A percentile compares a stretch with the other conserved stretches of the same genome.
These are phyloP conservation scores for Earliella scabrosa DNA, from an alignment of 1,284 basidiomycete genomes.

Conservation along the genomic window DNA sequence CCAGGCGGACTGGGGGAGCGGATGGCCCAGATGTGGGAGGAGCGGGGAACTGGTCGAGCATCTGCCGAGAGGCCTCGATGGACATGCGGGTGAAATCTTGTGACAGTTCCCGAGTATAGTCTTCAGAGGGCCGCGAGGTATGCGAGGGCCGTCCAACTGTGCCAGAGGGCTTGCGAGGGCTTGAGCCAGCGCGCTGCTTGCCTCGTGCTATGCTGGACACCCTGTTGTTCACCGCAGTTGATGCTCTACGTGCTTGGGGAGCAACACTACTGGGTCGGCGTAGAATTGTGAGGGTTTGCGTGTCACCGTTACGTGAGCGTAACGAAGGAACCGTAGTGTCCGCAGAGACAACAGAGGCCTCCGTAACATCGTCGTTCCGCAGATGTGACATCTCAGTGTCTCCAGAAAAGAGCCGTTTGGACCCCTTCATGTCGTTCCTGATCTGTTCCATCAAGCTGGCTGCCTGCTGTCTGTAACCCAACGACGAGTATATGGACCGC, in stretches of 20 bases:
- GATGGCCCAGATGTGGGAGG: slow-evolving; percentile 9
- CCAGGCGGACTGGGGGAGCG: slow-evolving; percentile 30
- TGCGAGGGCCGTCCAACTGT: neutral
- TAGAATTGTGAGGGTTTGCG: neutral
- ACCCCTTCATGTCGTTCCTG: slow-evolving; percentile 71
- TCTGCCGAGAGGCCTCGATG: slow-evolving; percentile 30
- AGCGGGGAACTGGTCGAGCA: slow-evolving; percentile 37
- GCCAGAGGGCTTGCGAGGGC: slow-evolving; percentile 31
- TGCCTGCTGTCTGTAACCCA: slow-evolving; percentile 74
- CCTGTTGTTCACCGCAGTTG: slow-evolving; percentile 1
- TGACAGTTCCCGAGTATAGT: slow-evolving; percentile 36
- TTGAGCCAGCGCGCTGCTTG: slow-evolving; percentile 26
- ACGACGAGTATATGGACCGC: slow-evolving; percentile 54
- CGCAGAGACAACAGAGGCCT: slow-evolving; percentile 16
- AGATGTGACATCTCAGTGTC: slow-evolving; percentile 58
- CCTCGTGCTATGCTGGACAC: slow-evolving; percentile 16
- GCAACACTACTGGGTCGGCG: slow-evolving; percentile 8
- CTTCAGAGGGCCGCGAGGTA: slow-evolving; percentile 28
- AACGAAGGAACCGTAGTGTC: slow-evolving; percentile 23
- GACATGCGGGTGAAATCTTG: slow-evolving; percentile 29
- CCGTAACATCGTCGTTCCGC: slow-evolving; percentile 18
- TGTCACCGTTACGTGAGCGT: slow-evolving; percentile 15
- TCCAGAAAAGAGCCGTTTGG: slow-evolving; percentile 70
- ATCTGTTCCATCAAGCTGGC: slow-evolving; percentile 85
- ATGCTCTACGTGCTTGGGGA: slow-evolving; percentile 11